Percentiles rank a stretch among this genome's conserved stretches.
phyloP scores from a whole-genome alignment of 1,284 basidiomycete species.

The Trichosporon coremiiforme region DNA sequence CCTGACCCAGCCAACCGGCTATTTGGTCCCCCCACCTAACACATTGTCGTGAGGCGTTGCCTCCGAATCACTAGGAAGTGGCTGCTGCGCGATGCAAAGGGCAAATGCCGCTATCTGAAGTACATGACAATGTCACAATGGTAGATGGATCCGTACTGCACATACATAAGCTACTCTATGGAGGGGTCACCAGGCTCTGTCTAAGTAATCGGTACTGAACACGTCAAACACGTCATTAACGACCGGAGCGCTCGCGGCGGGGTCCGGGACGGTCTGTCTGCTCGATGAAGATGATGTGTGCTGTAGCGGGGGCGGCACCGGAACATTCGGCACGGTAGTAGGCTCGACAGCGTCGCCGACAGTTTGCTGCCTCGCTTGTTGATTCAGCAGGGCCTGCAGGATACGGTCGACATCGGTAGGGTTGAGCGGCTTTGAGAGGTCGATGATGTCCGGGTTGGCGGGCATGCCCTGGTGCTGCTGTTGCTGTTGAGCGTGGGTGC shows the following conservation, averaged over 20 bases:
- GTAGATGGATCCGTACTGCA: neutral
- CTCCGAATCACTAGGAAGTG: too few relatives aligned
- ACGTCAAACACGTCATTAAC: slow-evolving; percentile 26
- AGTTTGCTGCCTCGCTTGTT: slow-evolving; percentile 29
- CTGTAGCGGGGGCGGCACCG: slow-evolving; percentile 10
- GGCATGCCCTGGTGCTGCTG: neutral
- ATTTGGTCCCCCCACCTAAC: neutral
- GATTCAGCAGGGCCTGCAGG: slow-evolving; percentile 45
- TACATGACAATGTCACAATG: too few relatives aligned
- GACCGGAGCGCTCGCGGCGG: slow-evolving; percentile 2
- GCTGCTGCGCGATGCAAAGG: neutral
- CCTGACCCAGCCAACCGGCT: neutral
- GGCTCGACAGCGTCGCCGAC: neutral
- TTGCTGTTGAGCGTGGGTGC: neutral
- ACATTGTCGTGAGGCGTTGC: too few relatives aligned
- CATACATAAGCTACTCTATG: slow-evolving; percentile 15
- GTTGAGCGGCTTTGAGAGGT: slow-evolving; percentile 53
- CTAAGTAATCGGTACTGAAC: slow-evolving; percentile 17
- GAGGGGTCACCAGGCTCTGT: slow-evolving; percentile 2
- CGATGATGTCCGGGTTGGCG: slow-evolving; percentile 47
- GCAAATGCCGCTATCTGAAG: neutral
- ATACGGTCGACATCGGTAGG: slow-evolving; percentile 47
- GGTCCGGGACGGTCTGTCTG: slow-evolving; percentile 2
- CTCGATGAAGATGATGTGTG: neutral
- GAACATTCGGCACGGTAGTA: neutral